Evolutionary conservation across 73 alveolate species (phyloP), one percentile per base, ranked within the genome.

Genomic region (Paramecium sexaurelia): DNA sequence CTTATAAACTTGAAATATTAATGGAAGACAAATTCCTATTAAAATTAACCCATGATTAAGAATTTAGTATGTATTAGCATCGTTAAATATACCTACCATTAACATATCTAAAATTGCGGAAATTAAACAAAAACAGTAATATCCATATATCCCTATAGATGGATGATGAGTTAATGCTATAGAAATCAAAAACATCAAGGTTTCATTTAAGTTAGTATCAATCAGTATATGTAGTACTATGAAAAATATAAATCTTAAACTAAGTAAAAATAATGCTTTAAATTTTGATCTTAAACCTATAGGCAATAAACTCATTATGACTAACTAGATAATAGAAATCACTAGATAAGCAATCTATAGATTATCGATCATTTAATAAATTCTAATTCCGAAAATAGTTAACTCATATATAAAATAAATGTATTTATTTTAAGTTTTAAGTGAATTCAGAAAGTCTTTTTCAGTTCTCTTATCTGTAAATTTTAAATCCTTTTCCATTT

Each of bases 401-500:
- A 69, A 27, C 9, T 69, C 85, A 32, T 69, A 69, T 7, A 36
- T 7, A 4, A 29, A 11, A 69, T 33, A 69, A 32, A 35, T 69
- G 6, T 69, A 69, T 33, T 69, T 32, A 15, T 69, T 26, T 69
- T 69, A 39, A 32, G 55, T 56, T 33, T 69, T 69, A 17, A 69
- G 51, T n/a, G 20, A 69, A 35, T 36, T 69, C 0, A 29, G 51
- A 69, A 33, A 69, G 33, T 69, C 85, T 9, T 69, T 69, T 69
- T 69, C 85, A 32, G 85, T 69, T 69, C 85, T 69, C 24, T 69
- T 69, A 35, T 69, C 85, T 32, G 56, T 36, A 69, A 69, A 69
- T 69, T 69, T 69, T 35, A 35, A 69, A 22, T 35, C 85, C 13
- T 35, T 27, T 32, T 36, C 55, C 85, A 69, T 69, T 69, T 69